Conservation (phyloP, 768 basidiomycete species). For the Leccinum incarnatum region DNA sequence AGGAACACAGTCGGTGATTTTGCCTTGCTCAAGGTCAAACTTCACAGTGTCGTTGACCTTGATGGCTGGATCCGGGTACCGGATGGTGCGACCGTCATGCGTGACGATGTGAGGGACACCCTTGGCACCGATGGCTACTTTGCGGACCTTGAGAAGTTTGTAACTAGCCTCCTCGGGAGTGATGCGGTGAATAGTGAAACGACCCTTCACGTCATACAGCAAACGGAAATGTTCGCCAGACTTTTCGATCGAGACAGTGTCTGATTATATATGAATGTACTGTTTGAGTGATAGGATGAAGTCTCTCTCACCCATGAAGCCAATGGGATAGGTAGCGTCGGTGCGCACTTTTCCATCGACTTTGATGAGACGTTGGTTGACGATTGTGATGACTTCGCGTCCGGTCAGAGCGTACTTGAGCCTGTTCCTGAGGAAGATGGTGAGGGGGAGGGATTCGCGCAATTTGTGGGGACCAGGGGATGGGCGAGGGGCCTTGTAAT, state of each 20-base stretch:
- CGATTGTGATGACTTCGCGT: conserved; percentile 92
- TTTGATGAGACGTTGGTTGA: conserved; percentile 96
- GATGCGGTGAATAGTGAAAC: conserved; percentile 99
- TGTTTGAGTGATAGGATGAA: neutral
- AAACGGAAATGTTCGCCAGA: conserved; percentile 99
- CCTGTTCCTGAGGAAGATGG: conserved; percentile 97
- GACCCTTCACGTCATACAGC: conserved; percentile 98
- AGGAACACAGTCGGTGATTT: conserved; percentile 89
- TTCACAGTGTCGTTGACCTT: conserved; percentile 97
- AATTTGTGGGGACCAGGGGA: conserved; percentile 99
- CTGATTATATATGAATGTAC: conserved; percentile 38
- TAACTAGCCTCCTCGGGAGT: conserved; percentile 94
- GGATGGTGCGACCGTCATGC: conserved; percentile 99
- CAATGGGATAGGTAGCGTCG: conserved; percentile 93
- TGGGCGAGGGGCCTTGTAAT: conserved; percentile 83
- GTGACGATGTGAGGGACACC: conserved; percentile 97
- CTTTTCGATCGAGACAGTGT: conserved; percentile 96
- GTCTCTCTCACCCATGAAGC: conserved; percentile 87
- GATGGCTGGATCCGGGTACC: conserved; percentile 96
- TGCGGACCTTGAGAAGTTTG: conserved; percentile 94
- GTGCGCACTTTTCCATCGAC: conserved; percentile 99
- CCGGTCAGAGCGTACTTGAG: conserved; percentile 98
- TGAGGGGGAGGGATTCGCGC: conserved; percentile 95
- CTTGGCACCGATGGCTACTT: conserved; percentile 86
- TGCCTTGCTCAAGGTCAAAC: conserved; percentile 92